These are phyloP conservation scores for Syzygium aqueum DNA, from an alignment of 345 rosid genomes.

Conservation along the genomic window DNA sequence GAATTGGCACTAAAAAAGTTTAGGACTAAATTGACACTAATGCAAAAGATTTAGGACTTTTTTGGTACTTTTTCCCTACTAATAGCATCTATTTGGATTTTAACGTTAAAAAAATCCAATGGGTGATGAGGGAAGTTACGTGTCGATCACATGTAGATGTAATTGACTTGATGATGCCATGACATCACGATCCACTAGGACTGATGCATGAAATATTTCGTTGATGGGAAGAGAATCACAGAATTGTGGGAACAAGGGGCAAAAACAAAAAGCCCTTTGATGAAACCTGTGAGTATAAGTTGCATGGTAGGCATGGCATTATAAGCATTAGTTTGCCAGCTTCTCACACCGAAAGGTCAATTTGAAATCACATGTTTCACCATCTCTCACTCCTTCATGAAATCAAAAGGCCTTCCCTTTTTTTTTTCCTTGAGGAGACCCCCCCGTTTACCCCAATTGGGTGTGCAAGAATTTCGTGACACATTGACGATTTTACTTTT, in stretches of 20 bases:
- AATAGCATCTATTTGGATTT: not conserved
- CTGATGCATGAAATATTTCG: not conserved
- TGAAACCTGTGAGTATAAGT: not conserved
- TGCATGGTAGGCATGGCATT: slow-evolving; percentile 1
- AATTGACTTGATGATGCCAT: not conserved
- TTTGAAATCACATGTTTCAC: slow-evolving; percentile 11
- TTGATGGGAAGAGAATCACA: not conserved
- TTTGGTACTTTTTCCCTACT: too few relatives aligned
- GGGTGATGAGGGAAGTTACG: not conserved
- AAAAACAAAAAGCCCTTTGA: not conserved
- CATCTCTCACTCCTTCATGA: not conserved
- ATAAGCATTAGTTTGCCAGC: not conserved
- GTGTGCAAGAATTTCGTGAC: slow-evolving; percentile 48
- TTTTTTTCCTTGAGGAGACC: not conserved
- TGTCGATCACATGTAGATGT: not conserved
- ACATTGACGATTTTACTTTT: slow-evolving; percentile 2
- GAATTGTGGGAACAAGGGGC: not conserved
- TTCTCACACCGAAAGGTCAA: slow-evolving; percentile 7
- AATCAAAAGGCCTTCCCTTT: not conserved
- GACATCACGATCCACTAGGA: not conserved
- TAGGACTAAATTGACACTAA: too few relatives aligned
- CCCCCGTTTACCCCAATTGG: not conserved
- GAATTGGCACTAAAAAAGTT: too few relatives aligned
- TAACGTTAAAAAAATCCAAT: not conserved
- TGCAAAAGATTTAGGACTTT: too few relatives aligned